Conservation (phyloP, 2,329 filamentous ascomycete species). For the Diaporthe velutina region DNA sequence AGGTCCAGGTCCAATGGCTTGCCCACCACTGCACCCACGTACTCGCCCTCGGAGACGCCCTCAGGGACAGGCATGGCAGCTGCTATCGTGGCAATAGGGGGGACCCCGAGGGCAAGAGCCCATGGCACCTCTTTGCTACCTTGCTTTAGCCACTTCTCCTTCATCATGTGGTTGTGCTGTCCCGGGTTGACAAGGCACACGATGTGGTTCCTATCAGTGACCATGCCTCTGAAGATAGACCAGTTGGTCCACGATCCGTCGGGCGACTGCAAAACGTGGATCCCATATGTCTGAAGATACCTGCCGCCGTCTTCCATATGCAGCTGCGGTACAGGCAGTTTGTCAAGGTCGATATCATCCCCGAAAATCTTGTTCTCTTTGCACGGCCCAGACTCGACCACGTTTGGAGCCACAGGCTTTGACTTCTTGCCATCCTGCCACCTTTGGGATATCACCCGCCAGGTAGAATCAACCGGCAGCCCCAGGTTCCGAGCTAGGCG, state of each 20-base stretch:
- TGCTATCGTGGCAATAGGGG: slow-evolving; percentile 62
- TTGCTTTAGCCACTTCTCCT: slow-evolving; percentile 58
- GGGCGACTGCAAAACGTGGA: slow-evolving; percentile 60
- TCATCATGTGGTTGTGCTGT: slow-evolving; percentile 61
- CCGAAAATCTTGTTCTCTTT: slow-evolving; percentile 56
- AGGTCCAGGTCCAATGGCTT: slow-evolving; percentile 58
- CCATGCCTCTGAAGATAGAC: slow-evolving; percentile 60
- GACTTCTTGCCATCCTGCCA: background rate
- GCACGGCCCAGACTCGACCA: slow-evolving; percentile 53
- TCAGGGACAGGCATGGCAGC: slow-evolving; percentile 62
- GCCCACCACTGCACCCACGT: slow-evolving; percentile 61
- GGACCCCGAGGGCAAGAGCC: slow-evolving; percentile 61
- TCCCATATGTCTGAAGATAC: slow-evolving; percentile 64
- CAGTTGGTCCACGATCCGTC: slow-evolving; percentile 62
- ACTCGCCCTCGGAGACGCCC: slow-evolving; percentile 61
- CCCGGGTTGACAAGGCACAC: slow-evolving; percentile 56
- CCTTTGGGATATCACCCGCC: background rate
- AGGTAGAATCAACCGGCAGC: background rate
- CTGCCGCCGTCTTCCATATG: slow-evolving; percentile 61
- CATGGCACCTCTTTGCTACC: slow-evolving; percentile 59
- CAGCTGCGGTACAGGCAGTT: slow-evolving; percentile 56
- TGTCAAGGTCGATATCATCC: slow-evolving; percentile 56
- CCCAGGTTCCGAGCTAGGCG: background rate
- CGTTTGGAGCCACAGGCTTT: slow-evolving; percentile 41
- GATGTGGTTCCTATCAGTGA: slow-evolving; percentile 57